A percentile compares a stretch with the other conserved stretches of the same genome.
Conservation (phyloP, 306 rosid species). For the Pueraria montana region DNA sequence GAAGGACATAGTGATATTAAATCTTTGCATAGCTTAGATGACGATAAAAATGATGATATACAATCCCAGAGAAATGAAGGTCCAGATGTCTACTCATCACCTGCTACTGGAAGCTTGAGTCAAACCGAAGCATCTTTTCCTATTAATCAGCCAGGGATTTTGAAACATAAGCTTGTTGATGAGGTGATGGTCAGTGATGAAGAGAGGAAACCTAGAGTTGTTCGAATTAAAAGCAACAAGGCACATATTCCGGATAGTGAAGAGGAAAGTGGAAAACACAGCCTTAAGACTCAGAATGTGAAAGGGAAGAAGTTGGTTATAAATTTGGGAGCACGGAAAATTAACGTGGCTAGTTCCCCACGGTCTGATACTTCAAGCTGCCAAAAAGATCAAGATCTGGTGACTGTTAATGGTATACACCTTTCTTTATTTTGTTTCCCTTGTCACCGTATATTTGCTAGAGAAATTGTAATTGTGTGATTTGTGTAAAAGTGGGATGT, state of each 20-base stretch:
- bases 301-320: slow-evolving; percentile 95
- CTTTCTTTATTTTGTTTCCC: not conserved
- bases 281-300: slow-evolving; percentile 66
- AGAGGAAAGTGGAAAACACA: slow-evolving; percentile 77
- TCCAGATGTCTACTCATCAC: slow-evolving; percentile 70
- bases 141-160: slow-evolving; percentile 65
- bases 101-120: slow-evolving; percentile 74
- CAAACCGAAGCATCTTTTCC: slow-evolving; percentile 68
- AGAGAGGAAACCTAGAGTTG: slow-evolving; percentile 75
- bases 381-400: slow-evolving; percentile 79
- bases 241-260: slow-evolving; percentile 68
- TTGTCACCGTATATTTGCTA: not conserved
- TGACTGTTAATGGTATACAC: slow-evolving; percentile 68
- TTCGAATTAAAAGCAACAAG: slow-evolving; percentile 77
- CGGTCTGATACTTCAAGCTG: slow-evolving; percentile 86
- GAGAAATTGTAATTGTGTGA: not conserved
- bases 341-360: slow-evolving; percentile 86
- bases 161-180: slow-evolving; percentile 88
- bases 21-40: slow-evolving; percentile 66
- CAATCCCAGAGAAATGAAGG: slow-evolving; percentile 66
- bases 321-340: slow-evolving; percentile 88
- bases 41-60: slow-evolving; percentile 67
- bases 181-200: slow-evolving; percentile 96
- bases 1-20: slow-evolving; percentile 73
- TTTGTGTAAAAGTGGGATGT: slow-evolving; percentile 18